A percentile compares a stretch with the other conserved stretches of the same genome.
phyloP scores from a whole-genome alignment of 2,329 filamentous ascomycete genomes.

The Aspergillus puulaauensis region DNA sequence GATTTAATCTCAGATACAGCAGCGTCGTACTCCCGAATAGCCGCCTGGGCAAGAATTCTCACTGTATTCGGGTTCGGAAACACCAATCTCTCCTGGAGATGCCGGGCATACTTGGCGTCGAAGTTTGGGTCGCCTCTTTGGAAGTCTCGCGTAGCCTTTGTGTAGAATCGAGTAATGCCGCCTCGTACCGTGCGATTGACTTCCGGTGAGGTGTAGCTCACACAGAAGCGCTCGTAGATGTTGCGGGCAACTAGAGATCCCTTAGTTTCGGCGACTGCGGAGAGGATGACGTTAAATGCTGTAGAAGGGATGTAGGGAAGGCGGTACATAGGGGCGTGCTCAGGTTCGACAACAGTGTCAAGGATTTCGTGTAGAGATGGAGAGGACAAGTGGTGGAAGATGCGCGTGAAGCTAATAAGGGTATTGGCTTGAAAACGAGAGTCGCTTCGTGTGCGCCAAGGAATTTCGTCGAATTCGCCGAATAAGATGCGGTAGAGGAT shows the following conservation, averaged over 20 bases:
- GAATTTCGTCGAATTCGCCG: conserved; percentile 34
- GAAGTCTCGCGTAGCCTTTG: conserved; percentile 21
- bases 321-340: conserved; percentile 16
- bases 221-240: conserved; percentile 52
- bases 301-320: conserved; percentile 32
- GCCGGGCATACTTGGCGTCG: conserved; percentile 23
- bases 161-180: conserved; percentile 28
- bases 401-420: conserved; percentile 28
- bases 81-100: conserved; percentile 28
- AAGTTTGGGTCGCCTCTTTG: conserved; percentile 26
- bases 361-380: conserved; percentile 28
- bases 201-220: conserved; percentile 24
- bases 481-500: conserved; percentile 35
- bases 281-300: conserved; percentile 55
- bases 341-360: conserved; percentile 16
- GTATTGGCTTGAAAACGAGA: conserved; percentile 28
- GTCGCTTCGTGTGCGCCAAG: conserved; percentile 16
- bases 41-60: conserved; percentile 37
- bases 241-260: conserved; percentile 49
- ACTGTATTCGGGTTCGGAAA: conserved; percentile 36
- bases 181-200: conserved; percentile 24
- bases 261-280: conserved; percentile 52
- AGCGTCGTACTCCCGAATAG: conserved; percentile 27
- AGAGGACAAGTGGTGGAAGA: conserved; percentile 35
- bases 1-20: not conserved